Conservation (phyloP, 805 yeast species). For the Helenozyma baotianmanensis region DNA sequence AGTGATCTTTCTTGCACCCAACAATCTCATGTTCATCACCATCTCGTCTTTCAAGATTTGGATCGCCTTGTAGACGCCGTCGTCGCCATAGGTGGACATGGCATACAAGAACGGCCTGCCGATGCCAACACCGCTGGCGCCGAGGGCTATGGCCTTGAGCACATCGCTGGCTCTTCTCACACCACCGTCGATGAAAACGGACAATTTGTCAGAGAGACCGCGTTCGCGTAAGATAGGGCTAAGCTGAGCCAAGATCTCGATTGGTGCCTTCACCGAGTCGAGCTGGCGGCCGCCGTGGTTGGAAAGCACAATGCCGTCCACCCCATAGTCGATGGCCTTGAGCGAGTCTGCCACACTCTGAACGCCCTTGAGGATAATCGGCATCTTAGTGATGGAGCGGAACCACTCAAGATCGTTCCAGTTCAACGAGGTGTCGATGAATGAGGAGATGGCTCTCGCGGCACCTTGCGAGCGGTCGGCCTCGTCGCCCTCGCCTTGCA, state of each 20-base stretch:
- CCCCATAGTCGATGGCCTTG: conserved; percentile 52
- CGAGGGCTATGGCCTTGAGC: conserved; percentile 70
- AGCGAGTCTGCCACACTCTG: conserved; percentile 64
- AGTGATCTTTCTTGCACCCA: conserved; percentile 52
- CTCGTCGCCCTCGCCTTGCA: conserved; percentile 38
- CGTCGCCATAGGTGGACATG: conserved; percentile 75
- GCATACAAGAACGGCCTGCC: conserved; percentile 77
- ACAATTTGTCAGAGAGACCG: conserved; percentile 46
- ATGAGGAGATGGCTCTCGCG: conserved; percentile 70
- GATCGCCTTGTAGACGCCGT: conserved; percentile 63
- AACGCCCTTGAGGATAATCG: conserved; percentile 62
- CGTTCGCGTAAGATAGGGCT: conserved; percentile 39
- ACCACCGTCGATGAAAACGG: conserved; percentile 73
- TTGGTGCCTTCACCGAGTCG: conserved; percentile 57
- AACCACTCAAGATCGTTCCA: conserved; percentile 42
- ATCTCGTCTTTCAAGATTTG: conserved; percentile 59
- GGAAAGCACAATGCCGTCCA: conserved; percentile 61
- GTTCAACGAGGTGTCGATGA: conserved; percentile 48
- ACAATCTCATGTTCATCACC: conserved; percentile 58
- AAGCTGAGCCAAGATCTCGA: conserved; percentile 57
- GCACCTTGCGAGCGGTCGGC: conserved; percentile 78
- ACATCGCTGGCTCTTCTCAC: conserved; percentile 72
- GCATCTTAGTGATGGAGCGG: conserved; percentile 33
- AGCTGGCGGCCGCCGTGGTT: conserved; percentile 76
- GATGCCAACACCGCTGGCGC: conserved; percentile 72